Conservation (phyloP, 1,284 basidiomycete genomes). For the Leucoagaricus sp. region DNA sequence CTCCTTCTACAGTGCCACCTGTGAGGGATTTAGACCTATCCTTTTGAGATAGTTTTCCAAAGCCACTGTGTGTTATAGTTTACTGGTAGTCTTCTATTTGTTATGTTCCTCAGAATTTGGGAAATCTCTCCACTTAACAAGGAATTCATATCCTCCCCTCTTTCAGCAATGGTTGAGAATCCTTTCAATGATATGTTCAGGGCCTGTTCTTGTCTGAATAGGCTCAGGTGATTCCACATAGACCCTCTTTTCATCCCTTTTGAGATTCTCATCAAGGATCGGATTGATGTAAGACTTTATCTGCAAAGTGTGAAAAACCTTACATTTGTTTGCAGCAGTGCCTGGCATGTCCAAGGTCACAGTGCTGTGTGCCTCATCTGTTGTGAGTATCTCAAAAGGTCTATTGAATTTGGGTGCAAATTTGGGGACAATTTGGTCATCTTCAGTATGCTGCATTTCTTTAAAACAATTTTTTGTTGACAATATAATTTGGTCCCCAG, state of each 20-base stretch:
- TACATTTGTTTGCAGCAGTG: not conserved
- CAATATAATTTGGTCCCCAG: constrained; percentile 31
- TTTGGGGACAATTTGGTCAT: constrained; percentile 22
- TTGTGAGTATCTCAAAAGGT: constrained; percentile 27
- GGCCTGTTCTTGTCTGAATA: too few species aligned
- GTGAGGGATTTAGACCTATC: not conserved
- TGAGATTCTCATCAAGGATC: not conserved
- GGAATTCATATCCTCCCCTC: not conserved
- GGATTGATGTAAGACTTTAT: not conserved
- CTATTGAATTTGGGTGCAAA: constrained; percentile 36
- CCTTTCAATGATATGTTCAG: not conserved
- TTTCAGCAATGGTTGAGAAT: not conserved
- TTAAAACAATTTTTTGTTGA: constrained; percentile 28
- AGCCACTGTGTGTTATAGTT: not conserved
- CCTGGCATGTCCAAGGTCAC: not conserved
- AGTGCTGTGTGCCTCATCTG: not conserved
- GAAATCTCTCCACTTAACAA: constrained; percentile 3
- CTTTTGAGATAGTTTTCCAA: not conserved
- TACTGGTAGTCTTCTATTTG: not conserved
- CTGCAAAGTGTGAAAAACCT: not conserved
- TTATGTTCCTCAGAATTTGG: not conserved
- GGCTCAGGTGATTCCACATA: not conserved
- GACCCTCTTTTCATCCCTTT: not conserved
- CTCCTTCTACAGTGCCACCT: too few species aligned
- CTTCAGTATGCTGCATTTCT: constrained; percentile 20